These are phyloP conservation scores for Angomonas desouzai DNA, from an alignment of 208 protist genomes.

Conservation along the genomic window DNA sequence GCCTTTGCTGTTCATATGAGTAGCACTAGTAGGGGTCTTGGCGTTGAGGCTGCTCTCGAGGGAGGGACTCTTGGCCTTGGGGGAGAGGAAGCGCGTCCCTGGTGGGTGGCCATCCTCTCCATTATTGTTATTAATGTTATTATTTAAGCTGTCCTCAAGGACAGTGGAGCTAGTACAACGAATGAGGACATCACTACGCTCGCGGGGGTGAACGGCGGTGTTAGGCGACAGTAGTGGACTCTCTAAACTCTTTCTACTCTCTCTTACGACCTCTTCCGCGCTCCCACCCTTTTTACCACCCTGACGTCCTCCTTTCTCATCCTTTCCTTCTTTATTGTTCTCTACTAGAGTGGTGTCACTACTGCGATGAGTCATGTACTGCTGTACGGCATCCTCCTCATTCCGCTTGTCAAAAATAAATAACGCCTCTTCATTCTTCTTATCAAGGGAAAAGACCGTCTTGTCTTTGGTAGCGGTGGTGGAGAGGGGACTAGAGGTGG, in stretches of 20 bases:
- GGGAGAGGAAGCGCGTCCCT: too few species aligned
- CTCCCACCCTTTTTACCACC: neutral
- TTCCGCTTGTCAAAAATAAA: neutral
- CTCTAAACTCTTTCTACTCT: neutral
- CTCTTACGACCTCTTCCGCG: neutral
- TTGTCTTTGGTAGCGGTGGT: neutral
- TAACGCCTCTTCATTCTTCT: neutral
- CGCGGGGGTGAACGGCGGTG: neutral
- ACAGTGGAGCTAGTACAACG: neutral
- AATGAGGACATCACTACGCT: constrained; percentile 1
- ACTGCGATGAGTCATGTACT: constrained; percentile 6
- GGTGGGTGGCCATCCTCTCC: neutral
- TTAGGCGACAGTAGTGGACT: too few species aligned
- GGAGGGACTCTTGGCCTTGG: too few species aligned
- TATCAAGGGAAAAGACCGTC: neutral
- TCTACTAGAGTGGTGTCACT: neutral
- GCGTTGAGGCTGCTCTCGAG: neutral
- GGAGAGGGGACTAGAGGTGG: too few species aligned
- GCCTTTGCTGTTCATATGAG: too few species aligned
- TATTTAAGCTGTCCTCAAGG: neutral
- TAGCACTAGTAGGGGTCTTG: too few species aligned
- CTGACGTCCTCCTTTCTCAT: neutral
- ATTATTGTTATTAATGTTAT: neutral
- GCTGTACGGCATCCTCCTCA: constrained; percentile 8
- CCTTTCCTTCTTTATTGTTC: neutral